A percentile compares a stretch with the other conserved stretches of the same genome.
Evolutionary conservation across 2,329 filamentous ascomycete genomes (phyloP).

Genomic region (Pseudogymnoascus sp.): DNA sequence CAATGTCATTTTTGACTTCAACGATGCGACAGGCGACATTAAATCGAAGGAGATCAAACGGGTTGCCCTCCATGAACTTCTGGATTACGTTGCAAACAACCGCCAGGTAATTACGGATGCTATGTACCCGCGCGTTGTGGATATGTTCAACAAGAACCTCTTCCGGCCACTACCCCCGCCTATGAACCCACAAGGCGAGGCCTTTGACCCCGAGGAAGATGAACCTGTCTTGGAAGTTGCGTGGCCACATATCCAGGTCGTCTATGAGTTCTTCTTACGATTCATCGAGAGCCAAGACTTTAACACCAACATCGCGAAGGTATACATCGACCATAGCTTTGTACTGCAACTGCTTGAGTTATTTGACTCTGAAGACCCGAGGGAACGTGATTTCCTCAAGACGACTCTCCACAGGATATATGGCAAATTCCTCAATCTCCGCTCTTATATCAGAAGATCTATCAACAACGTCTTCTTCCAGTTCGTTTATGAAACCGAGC

Average conservation of each 20-base stretch:
- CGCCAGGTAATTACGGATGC: slow-evolving; percentile 96
- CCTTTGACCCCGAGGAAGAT: slow-evolving; percentile 97
- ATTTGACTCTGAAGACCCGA: slow-evolving; percentile 95
- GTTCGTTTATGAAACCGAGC: slow-evolving; percentile 96
- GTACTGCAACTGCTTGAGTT: slow-evolving; percentile 94
- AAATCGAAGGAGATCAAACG: slow-evolving; percentile 99
- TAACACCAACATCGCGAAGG: slow-evolving; percentile 98
- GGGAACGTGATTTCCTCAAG: slow-evolving; percentile 95
- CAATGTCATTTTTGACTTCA: slow-evolving; percentile 99
- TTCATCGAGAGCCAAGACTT: slow-evolving; percentile 99
- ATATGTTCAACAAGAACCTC: slow-evolving; percentile 98
- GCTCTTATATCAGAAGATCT: slow-evolving; percentile 92
- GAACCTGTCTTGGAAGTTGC: slow-evolving; percentile 96
- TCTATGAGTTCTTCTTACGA: slow-evolving; percentile 97
- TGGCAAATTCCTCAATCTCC: slow-evolving; percentile 95
- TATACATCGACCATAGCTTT: slow-evolving; percentile 97
- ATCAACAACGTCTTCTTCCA: slow-evolving; percentile 99
- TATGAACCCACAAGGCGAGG: slow-evolving; percentile 95
- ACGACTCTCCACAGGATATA: slow-evolving; percentile 97
- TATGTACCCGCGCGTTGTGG: slow-evolving; percentile 97
- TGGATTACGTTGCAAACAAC: slow-evolving; percentile 98
- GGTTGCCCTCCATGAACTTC: slow-evolving; percentile 85
- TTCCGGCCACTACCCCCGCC: slow-evolving; percentile 96
- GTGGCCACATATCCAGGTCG: slow-evolving; percentile 98
- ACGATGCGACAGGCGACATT: slow-evolving; percentile 96